phyloP scores from a whole-genome alignment of 306 rosid genomes.

The Dryas alaskensis region DNA sequence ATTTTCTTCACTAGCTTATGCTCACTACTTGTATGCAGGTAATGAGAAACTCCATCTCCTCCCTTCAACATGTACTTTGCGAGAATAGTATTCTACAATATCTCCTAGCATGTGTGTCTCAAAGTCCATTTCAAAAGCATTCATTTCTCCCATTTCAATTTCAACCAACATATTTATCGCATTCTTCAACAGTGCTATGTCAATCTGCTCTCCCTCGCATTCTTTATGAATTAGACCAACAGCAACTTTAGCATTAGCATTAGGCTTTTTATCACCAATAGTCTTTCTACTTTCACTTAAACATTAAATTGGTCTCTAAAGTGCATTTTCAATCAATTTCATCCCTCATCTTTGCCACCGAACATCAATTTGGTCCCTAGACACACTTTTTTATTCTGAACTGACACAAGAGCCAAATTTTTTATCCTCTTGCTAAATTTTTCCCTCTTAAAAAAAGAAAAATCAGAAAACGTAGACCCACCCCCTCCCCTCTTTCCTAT shows the following conservation, averaged over 20 bases:
- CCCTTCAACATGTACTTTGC: slow-evolving; percentile 33
- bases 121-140: slow-evolving; percentile 35
- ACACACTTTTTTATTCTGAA: too few relatives aligned
- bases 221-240: slow-evolving; percentile 49
- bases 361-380: too few relatives aligned
- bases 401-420: too few relatives aligned
- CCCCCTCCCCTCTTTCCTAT: too few relatives aligned
- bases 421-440: too few relatives aligned
- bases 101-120: slow-evolving; percentile 47
- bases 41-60: slow-evolving; percentile 1
- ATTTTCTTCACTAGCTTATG: slow-evolving; percentile 1
- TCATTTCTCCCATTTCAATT: slow-evolving; percentile 48
- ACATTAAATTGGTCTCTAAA: too few relatives aligned
- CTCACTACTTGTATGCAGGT: slow-evolving; percentile 9
- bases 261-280: not conserved
- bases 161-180: slow-evolving; percentile 51
- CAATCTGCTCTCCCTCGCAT: slow-evolving; percentile 64
- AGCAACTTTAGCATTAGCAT: slow-evolving; percentile 39
- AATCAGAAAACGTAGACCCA: too few relatives aligned
- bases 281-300: too few relatives aligned
- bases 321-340: too few relatives aligned
- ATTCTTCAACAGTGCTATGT: slow-evolving; percentile 52
- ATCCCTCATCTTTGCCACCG: too few relatives aligned
- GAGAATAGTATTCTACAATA: slow-evolving; percentile 47
- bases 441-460: too few relatives aligned